A percentile compares a stretch with the other conserved stretches of the same genome.
Evolutionary conservation across 139 green algal species (phyloP).

Genomic region (Chlorokybus atmophyticus): DNA sequence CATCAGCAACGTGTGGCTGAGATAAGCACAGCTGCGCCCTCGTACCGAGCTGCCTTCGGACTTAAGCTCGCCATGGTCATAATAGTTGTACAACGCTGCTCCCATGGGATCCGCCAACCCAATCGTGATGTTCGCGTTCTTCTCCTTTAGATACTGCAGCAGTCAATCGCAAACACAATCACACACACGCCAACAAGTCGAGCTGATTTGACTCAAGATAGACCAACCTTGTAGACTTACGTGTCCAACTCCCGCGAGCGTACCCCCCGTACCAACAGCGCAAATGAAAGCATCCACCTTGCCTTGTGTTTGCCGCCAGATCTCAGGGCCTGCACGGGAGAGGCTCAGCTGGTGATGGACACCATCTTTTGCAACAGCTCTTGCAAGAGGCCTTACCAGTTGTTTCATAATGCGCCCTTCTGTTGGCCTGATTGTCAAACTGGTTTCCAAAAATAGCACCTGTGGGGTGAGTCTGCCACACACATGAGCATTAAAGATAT

Average conservation of each 20-base stretch:
- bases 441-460: constrained; percentile 27
- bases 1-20: background rate
- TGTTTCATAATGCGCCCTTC: constrained; percentile 20
- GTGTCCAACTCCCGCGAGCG: constrained; percentile 60
- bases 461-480: constrained; percentile 17
- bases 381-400: constrained; percentile 8
- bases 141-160: constrained; percentile 30
- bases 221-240: constrained; percentile 34
- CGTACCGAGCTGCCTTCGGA: constrained; percentile 12
- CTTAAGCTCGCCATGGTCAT: constrained; percentile 11
- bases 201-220: too few species aligned
- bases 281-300: constrained; percentile 73
- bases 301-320: constrained; percentile 62
- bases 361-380: background rate
- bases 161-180: background rate
- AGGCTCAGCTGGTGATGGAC: too few species aligned
- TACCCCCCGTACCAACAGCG: constrained; percentile 79
- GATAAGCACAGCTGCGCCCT: background rate
- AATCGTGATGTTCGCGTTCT: constrained; percentile 20
- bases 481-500: too few species aligned
- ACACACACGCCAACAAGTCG: background rate
- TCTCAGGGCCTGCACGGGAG: constrained; percentile 41
- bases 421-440: constrained; percentile 28
- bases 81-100: constrained; percentile 26
- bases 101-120: constrained; percentile 26